These are phyloP conservation scores for Patellifolia procumbens DNA, from an alignment of 179 eudicot genomes.

Conservation along the genomic window DNA sequence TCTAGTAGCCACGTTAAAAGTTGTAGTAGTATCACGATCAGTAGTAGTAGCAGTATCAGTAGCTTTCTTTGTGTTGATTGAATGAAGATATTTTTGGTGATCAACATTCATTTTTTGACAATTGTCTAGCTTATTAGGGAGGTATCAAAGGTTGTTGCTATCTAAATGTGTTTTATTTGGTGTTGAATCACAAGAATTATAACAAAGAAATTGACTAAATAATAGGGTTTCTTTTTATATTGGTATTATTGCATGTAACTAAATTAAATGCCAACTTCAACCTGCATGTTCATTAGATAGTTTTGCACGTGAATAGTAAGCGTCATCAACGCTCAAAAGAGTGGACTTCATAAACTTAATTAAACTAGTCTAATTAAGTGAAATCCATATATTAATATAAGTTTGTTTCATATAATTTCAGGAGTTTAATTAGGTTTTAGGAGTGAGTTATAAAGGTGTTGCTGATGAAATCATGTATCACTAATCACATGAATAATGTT, in stretches of 20 bases:
- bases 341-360: slow-evolving; percentile 7
- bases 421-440: background rate
- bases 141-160: background rate
- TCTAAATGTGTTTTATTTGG: background rate
- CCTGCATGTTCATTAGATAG: slow-evolving; percentile 11
- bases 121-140: background rate
- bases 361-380: too few species aligned
- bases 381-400: background rate
- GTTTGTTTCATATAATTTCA: background rate
- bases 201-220: background rate
- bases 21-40: background rate
- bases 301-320: slow-evolving; percentile 17
- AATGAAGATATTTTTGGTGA: slow-evolving; percentile 5
- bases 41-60: background rate
- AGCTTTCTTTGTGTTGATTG: background rate
- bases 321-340: slow-evolving; percentile 14
- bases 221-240: background rate
- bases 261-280: background rate
- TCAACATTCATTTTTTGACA: slow-evolving; percentile 6
- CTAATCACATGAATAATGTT: slow-evolving; percentile 16
- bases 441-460: background rate
- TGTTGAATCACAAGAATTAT: background rate
- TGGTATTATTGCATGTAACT: background rate
- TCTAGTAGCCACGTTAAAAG: background rate
- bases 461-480: background rate